Base-by-base conservation (phyloP, 192 early-diverging fungal species). In the Backusella psychrophila region DNA sequence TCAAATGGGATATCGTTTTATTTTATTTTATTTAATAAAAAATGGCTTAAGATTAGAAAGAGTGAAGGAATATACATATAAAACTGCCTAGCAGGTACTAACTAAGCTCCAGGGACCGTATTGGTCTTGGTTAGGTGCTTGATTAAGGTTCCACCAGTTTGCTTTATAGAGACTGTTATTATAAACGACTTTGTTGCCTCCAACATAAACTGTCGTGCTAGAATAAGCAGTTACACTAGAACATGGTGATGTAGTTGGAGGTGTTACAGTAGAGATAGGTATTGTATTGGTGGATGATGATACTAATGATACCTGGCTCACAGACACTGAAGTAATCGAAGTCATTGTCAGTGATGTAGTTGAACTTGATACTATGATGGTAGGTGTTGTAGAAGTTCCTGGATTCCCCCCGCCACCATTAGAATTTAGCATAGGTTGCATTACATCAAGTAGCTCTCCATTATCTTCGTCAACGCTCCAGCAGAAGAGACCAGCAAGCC, bases 391-490 rank as follows among this genome's bases (percentile, higher is more conserved):
- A 31, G 74, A 49, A 74, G 81, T 78, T 23, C 7, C 34, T 11
- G 38, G 4, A 5, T 63, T 63, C 29, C 9, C 5, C 4, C 11
- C 19, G 9, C 33, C 38, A 41, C 68, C 35, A 36, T 69, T 71
- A 29, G 11, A 26, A 12, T 21, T 29, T 29, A 63, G 56, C 23
- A 74, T 35, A 31, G 38, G 12, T 29, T 74, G 56, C 36, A 63
- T 73, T 19, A 76, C 84, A 35, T 75, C 33, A 11, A 91, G 52
- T 44, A 93, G 75, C 81, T 92, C 92, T 78, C 88, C 87, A 59
- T 91, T 87, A 26, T 93, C 92, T 76, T 91, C 88, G 68, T 88
- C 87, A 26, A 92, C 59, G 9, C 83, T 85, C 91, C 92, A 93
- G 35, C 90, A 72, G 87, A 93, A 91, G 23, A 85, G 68, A 7